Percentiles rank a stretch among this genome's conserved stretches.
Evolutionary conservation across 176 grass and related monocot genomes (phyloP).

Genomic region (Zea mays): DNA sequence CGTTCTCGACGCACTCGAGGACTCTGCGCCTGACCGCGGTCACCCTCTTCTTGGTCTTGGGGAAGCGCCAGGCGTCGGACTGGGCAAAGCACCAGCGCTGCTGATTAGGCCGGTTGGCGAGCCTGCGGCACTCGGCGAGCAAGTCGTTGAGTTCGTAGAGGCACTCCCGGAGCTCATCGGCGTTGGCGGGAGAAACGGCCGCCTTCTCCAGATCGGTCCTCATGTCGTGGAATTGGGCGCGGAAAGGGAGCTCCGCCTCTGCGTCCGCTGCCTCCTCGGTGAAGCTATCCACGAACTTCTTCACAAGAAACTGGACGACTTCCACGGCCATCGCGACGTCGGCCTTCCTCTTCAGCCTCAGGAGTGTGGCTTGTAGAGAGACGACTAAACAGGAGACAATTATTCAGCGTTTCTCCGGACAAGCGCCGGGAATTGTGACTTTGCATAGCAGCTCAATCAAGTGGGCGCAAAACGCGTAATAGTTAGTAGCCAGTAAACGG

Average conservation of each 20-base stretch:
- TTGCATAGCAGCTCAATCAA: neutral
- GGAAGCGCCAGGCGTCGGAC: constrained; percentile 8
- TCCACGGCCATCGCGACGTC: constrained; percentile 31
- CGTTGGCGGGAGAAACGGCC: constrained; percentile 29
- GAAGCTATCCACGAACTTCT: constrained; percentile 43
- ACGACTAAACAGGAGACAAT: neutral
- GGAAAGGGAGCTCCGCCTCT: constrained; percentile 37
- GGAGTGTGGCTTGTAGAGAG: neutral
- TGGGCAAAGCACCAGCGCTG: neutral
- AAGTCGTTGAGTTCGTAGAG: constrained; percentile 58
- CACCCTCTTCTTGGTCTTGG: constrained; percentile 40
- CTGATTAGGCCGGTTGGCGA: neutral
- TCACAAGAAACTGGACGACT: constrained; percentile 46
- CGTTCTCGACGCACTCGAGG: constrained; percentile 4
- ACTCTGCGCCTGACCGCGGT: constrained; percentile 23
- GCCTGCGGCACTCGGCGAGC: constrained; percentile 41
- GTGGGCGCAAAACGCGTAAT: neutral
- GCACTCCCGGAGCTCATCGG: constrained; percentile 48
- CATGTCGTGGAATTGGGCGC: constrained; percentile 30
- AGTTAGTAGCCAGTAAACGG: neutral
- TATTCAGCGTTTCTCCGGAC: neutral
- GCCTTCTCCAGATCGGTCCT: constrained; percentile 33
- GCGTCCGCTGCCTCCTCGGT: constrained; percentile 30
- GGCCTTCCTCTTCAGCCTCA: neutral
- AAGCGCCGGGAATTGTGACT: neutral